Evolutionary conservation across 2,329 filamentous ascomycete species (phyloP).

Genomic region (Trichoderma polysporum): DNA sequence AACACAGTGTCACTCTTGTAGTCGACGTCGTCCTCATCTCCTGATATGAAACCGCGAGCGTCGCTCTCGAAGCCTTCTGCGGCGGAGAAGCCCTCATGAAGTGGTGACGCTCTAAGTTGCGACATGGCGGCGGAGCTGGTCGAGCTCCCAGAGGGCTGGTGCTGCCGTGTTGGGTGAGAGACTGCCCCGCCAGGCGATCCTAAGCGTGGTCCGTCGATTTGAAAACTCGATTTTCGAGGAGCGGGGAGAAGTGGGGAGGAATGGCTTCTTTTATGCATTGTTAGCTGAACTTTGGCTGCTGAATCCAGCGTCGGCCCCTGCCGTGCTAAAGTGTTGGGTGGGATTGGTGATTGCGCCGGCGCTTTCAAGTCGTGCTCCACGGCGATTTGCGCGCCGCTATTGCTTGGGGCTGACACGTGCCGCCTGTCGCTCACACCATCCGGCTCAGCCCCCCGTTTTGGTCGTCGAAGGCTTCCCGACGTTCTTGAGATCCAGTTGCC

Average conservation of each 20-base stretch:
- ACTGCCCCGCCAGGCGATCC: slow-evolving; percentile 43
- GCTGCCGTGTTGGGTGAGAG: slow-evolving; percentile 38
- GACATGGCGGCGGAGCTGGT: slow-evolving; percentile 44
- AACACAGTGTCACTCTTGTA: slow-evolving; percentile 75
- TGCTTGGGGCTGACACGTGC: slow-evolving; percentile 53
- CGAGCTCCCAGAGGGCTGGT: slow-evolving; percentile 45
- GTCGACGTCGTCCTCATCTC: slow-evolving; percentile 76
- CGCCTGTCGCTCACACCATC: slow-evolving; percentile 47
- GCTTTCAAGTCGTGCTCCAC: slow-evolving; percentile 28
- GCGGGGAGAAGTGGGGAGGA: slow-evolving; percentile 58
- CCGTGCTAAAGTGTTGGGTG: slow-evolving; percentile 15
- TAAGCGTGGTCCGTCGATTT: slow-evolving; percentile 51
- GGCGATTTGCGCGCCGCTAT: slow-evolving; percentile 32
- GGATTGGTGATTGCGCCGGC: slow-evolving; percentile 28
- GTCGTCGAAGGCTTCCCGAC: slow-evolving; percentile 54
- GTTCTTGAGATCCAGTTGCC: slow-evolving; percentile 56
- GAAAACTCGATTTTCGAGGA: slow-evolving; percentile 54
- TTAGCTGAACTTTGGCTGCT: slow-evolving; percentile 18
- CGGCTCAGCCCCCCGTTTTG: slow-evolving; percentile 50
- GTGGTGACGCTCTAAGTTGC: slow-evolving; percentile 33
- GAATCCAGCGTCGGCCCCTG: slow-evolving; percentile 25
- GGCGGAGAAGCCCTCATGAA: slow-evolving; percentile 50
- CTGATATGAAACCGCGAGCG: slow-evolving; percentile 61
- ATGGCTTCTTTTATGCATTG: slow-evolving; percentile 39
- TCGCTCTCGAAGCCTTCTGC: slow-evolving; percentile 70